Percentiles rank a stretch among this genome's conserved stretches.
Evolutionary conservation across 345 rosid species (phyloP).

Genomic region (Ailanthus altissimus): DNA sequence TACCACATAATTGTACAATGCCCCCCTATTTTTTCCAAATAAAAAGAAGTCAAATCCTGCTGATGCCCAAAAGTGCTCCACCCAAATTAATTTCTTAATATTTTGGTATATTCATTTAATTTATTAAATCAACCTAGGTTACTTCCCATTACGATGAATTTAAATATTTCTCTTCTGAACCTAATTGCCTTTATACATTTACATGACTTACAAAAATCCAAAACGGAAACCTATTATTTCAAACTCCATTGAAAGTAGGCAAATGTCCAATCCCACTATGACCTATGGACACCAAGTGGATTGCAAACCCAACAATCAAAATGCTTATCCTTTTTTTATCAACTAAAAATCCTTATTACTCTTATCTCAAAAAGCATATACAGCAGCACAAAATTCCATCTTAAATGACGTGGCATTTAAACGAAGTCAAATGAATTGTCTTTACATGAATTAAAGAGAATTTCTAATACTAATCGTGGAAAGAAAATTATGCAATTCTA

Average conservation of each 20-base stretch:
- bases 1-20: background rate
- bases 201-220: background rate
- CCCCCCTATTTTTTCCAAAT: background rate
- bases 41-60: constrained; percentile 1
- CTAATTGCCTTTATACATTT: background rate
- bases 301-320: background rate
- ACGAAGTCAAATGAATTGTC: too few relatives aligned
- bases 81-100: background rate
- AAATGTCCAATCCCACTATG: constrained; percentile 13
- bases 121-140: background rate
- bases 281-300: constrained; percentile 10
- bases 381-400: too few relatives aligned
- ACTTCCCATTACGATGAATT: background rate
- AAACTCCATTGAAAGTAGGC: background rate
- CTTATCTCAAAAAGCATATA: too few relatives aligned
- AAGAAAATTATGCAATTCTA: too few relatives aligned
- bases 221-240: background rate
- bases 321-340: background rate
- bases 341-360: background rate
- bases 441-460: too few relatives aligned
- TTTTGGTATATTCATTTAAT: background rate
- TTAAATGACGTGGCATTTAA: too few relatives aligned
- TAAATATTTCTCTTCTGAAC: background rate
- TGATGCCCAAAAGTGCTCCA: background rate
- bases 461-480: too few relatives aligned